A percentile compares a stretch with the other conserved stretches of the same genome.
phyloP scores from a whole-genome alignment of 2,329 filamentous ascomycete species.

The Arthrobotrys iridis region DNA sequence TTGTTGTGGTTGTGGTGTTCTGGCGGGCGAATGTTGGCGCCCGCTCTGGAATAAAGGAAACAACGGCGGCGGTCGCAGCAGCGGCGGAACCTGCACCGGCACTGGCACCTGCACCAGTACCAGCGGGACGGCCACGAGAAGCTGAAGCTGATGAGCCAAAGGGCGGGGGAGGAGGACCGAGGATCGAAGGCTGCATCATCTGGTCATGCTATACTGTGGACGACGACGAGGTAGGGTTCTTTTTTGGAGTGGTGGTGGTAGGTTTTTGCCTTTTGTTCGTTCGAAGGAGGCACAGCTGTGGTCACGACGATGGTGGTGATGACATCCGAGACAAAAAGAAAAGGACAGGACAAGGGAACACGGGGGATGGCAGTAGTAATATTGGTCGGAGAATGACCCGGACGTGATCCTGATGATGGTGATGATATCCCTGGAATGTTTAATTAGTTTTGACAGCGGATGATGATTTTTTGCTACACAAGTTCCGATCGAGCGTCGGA shows the following conservation, averaged over 20 bases:
- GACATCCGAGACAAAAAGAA: conserved; percentile 19
- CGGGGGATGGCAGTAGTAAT: neutral
- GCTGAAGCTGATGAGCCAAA: conserved; percentile 10
- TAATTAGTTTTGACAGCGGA: too few species aligned
- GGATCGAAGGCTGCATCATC: conserved; percentile 53
- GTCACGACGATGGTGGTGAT: neutral
- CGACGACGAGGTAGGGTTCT: neutral
- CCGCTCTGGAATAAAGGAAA: conserved; percentile 48
- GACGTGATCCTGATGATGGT: too few species aligned
- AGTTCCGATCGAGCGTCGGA: too few species aligned
- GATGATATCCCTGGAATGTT: too few species aligned
- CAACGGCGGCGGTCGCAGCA: neutral
- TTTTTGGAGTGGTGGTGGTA: too few species aligned
- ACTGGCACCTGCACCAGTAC: too few species aligned
- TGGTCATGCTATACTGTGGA: conserved; percentile 40
- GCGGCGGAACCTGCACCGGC: neutral
- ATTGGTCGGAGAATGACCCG: neutral
- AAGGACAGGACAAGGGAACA: conserved; percentile 1
- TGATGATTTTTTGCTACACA: too few species aligned
- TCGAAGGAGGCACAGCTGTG: neutral
- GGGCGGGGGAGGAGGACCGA: conserved; percentile 34
- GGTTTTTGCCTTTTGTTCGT: too few species aligned
- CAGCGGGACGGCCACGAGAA: conserved; percentile 3
- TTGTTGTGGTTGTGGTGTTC: neutral
- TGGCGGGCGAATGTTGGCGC: conserved; percentile 34